Percentiles rank a stretch among this genome's conserved stretches.
phyloP scores from a whole-genome alignment of 106 monocot genomes.

The Posidonia australis region DNA sequence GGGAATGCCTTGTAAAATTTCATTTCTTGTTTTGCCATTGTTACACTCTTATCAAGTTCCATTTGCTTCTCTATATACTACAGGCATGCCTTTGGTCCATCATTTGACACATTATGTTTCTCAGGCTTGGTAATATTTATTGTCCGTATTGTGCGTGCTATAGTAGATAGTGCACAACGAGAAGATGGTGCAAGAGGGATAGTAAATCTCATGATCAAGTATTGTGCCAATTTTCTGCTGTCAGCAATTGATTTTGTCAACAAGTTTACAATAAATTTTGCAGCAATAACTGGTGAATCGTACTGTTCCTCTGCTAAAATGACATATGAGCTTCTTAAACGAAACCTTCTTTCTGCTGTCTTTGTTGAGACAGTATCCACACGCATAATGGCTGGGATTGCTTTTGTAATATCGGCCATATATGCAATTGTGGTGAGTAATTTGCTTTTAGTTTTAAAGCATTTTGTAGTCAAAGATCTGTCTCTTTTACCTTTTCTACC shows the following conservation, averaged over 20 bases:
- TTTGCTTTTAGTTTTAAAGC: not conserved
- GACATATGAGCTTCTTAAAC: slow-evolving; percentile 84
- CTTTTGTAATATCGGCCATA: slow-evolving; percentile 63
- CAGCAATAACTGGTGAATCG: slow-evolving; percentile 85
- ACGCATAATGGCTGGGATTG: slow-evolving; percentile 52
- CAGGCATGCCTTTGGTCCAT: slow-evolving; percentile 94
- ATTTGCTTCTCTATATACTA: slow-evolving; percentile 9
- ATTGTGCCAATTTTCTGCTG: slow-evolving; percentile 56
- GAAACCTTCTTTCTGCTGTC: slow-evolving; percentile 88
- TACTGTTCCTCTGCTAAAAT: slow-evolving; percentile 86
- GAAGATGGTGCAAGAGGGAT: slow-evolving; percentile 37
- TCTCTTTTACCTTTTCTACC: too few relatives aligned
- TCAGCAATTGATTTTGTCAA: slow-evolving; percentile 77
- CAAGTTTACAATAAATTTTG: slow-evolving; percentile 93
- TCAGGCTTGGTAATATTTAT: slow-evolving; percentile 63
- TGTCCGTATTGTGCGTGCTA: slow-evolving; percentile 46
- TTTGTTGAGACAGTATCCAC: slow-evolving; percentile 97
- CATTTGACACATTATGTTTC: slow-evolving; percentile 85
- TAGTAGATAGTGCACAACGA: slow-evolving; percentile 58
- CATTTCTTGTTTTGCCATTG: too few relatives aligned
- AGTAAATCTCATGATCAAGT: slow-evolving; percentile 46
- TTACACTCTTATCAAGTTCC: not conserved
- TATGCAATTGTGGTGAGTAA: slow-evolving; percentile 73
- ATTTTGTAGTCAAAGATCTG: not conserved
- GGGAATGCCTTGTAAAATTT: too few relatives aligned